These are phyloP conservation scores for Fraxinus baroniana DNA, from an alignment of 305 asterid genomes.

Conservation along the genomic window DNA sequence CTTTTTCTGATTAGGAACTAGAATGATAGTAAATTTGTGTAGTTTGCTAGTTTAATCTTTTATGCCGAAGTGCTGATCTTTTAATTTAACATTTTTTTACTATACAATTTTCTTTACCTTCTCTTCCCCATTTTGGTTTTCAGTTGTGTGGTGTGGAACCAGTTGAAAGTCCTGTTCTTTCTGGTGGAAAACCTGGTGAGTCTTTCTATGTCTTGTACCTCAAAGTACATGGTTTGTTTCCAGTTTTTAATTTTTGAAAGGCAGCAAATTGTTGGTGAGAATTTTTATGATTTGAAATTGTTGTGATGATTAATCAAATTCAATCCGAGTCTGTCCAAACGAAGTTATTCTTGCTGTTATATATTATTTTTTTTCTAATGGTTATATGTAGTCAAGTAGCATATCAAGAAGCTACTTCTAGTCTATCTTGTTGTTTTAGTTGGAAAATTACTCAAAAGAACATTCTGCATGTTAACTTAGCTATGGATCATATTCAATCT, in stretches of 20 bases:
- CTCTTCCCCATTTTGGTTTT: neutral
- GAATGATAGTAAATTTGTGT: neutral
- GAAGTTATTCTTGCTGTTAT: neutral
- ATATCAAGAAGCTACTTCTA: neutral
- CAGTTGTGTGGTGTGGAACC: conserved; percentile 87
- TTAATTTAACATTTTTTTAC: neutral
- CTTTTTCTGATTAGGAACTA: neutral
- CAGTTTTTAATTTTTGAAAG: neutral
- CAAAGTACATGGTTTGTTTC: neutral
- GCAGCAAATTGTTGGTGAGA: neutral
- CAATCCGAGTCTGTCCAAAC: neutral
- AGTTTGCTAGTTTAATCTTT: neutral
- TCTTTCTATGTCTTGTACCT: conserved; percentile 4
- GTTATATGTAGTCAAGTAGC: neutral
- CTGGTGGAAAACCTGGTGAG: conserved; percentile 98
- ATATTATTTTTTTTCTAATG: neutral
- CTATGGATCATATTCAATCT: neutral
- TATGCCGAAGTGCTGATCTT: neutral
- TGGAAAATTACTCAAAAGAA: neutral
- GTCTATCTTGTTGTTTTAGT: neutral
- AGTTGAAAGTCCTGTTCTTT: conserved; percentile 77
- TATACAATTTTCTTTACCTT: neutral
- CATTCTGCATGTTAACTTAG: neutral
- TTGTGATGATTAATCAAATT: neutral
- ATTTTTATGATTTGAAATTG: neutral